Base-by-base conservation (phyloP, 2,329 filamentous ascomycete species). In the Arthrocladium fulminans region DNA sequence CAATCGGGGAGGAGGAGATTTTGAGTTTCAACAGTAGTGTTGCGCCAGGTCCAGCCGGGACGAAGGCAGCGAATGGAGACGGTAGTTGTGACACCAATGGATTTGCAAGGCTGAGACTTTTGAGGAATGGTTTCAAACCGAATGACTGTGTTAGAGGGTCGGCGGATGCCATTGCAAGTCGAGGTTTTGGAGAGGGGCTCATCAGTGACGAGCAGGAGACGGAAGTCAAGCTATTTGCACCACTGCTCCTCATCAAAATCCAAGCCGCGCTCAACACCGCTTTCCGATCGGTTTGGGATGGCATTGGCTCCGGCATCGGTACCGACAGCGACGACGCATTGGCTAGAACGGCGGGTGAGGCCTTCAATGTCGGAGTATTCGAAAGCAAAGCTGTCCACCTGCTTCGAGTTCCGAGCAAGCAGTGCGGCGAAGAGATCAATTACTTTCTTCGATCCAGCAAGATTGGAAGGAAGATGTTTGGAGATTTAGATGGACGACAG, bases 191-290 rank as follows among this genome's bases (percentile, higher is more conserved):
- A 7, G 32, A 35, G 6, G 6, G 32, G 32, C 13, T 9, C 17
- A n/a, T 35, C 13, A n/a, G 32, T 29, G 7, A 13, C 27, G 13
- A 29, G 32, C 10, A 9, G 6, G 13, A 8, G 32, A 15, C 13
- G 32, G n/a, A 7, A n/a, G 32, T 35, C 13, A n/a, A 40, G 12
- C 22, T 44, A 32, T 15, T 10, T 10, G 32, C 43, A 32, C 44
- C 44, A 13, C 15, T 47, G 6, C 20, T 47, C 3, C 34, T 47
- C 19, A 39, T 39, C 5, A 37, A 38, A 17, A 24, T 39, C 6
- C 44, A 47, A 27, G 34, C 44, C 4, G 34, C 44, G 15, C 22
- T 47, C 7, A 39, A 47, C 15, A 27, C 39, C 13, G 44, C 44
- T 13, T 47, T 47, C 19, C n/a, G 7, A 44, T 10, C 10, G 2